Conservation (phyloP, 805 yeast species). For the Wickerhamomyces mucosus region DNA sequence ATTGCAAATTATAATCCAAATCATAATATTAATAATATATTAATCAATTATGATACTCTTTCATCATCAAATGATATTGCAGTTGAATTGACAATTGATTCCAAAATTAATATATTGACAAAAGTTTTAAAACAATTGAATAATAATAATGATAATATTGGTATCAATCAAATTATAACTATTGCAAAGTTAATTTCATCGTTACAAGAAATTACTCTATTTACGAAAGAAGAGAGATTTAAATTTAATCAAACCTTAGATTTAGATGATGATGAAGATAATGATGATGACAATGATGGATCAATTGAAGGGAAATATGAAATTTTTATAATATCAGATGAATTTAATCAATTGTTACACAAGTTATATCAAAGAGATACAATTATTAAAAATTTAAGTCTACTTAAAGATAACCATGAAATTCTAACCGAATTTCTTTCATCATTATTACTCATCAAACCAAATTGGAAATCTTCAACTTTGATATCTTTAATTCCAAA, state of each 20-base stretch:
- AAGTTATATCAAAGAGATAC: slow-evolving; percentile 15
- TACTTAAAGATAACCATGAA: slow-evolving; percentile 10
- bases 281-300: slow-evolving; percentile 1
- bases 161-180: neutral
- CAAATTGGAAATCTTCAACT: slow-evolving; percentile 27
- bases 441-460: slow-evolving; percentile 28
- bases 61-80: neutral
- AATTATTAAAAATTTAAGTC: slow-evolving; percentile 17
- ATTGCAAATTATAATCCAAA: slow-evolving; percentile 1
- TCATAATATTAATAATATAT: too few relatives aligned
- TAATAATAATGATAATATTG: neutral
- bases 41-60: neutral
- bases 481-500: slow-evolving; percentile 34
- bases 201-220: slow-evolving; percentile 5
- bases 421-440: slow-evolving; percentile 18
- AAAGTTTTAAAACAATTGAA: slow-evolving; percentile 2
- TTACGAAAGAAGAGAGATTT: slow-evolving; percentile 3
- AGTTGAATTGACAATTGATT: slow-evolving; percentile 1
- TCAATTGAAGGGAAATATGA: neutral
- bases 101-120: slow-evolving; percentile 3
- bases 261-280: neutral
- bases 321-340: slow-evolving; percentile 6
- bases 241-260: neutral
- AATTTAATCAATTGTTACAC: slow-evolving; percentile 6
- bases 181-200: slow-evolving; percentile 5